Conservation (phyloP, 768 basidiomycete genomes). For the Sporobolomyces pararoseus region DNA sequence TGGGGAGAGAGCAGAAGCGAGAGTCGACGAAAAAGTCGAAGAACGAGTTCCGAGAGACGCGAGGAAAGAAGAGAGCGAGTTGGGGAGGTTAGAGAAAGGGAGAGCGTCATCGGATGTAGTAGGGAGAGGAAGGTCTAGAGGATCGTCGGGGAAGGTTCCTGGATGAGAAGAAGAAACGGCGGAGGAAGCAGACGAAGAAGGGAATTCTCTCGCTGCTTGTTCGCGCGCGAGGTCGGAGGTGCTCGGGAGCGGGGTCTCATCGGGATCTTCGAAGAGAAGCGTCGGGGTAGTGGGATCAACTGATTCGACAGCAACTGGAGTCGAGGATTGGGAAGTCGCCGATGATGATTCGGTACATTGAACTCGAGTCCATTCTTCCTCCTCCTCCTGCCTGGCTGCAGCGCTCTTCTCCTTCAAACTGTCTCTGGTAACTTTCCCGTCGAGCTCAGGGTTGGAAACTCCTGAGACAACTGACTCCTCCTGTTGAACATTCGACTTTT, state of each 20-base stretch:
- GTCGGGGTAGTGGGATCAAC: neutral
- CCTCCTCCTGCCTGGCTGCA: neutral
- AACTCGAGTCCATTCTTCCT: neutral
- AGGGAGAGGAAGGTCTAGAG: constrained; percentile 3
- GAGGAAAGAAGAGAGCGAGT: constrained; percentile 8
- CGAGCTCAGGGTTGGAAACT: no score
- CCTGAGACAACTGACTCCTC: no score
- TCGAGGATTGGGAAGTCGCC: neutral
- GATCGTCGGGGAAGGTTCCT: constrained; percentile 12
- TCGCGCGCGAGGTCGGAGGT: neutral
- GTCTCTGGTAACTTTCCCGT: neutral
- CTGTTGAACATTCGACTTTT: neutral
- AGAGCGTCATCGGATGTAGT: neutral
- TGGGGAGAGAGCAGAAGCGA: constrained; percentile 9
- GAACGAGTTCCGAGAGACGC: constrained; percentile 13
- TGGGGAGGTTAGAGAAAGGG: constrained; percentile 14
- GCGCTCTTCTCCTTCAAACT: neutral
- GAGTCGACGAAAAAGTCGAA: neutral
- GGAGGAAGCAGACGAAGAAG: neutral
- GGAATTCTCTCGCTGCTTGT: neutral
- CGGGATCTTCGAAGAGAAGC: constrained; percentile 14
- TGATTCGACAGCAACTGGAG: neutral
- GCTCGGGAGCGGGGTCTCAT: constrained; percentile 6
- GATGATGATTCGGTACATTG: no score
- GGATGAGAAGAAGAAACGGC: neutral